These are phyloP conservation scores for Flueggea neowawraea DNA, from an alignment of 441 rosid species.

Conservation along the genomic window DNA sequence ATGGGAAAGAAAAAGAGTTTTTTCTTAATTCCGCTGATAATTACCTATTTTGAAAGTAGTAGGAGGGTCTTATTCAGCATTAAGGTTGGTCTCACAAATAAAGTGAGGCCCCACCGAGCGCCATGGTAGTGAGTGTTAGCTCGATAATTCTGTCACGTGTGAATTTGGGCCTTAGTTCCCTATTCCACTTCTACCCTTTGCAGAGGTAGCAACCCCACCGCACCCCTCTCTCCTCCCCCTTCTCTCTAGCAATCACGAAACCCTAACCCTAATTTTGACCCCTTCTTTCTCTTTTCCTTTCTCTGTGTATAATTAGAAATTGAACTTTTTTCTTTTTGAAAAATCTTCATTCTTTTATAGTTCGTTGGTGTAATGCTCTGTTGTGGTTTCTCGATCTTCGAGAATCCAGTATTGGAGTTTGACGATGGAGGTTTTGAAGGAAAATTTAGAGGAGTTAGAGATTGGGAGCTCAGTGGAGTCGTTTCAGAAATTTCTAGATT, in stretches of 20 bases:
- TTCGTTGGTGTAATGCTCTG: constrained; percentile 49
- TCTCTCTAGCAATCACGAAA: constrained; percentile 15
- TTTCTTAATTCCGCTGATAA: too few species aligned
- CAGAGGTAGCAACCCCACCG: constrained; percentile 12
- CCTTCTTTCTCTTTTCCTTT: constrained; percentile 1
- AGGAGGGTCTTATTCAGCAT: too few species aligned
- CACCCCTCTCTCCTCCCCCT: background rate
- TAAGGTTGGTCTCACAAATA: constrained; percentile 1
- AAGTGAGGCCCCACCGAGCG: background rate
- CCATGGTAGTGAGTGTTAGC: background rate
- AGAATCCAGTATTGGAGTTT: constrained; percentile 28
- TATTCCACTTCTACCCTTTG: constrained; percentile 9
- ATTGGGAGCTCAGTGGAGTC: constrained; percentile 69
- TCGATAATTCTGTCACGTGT: background rate
- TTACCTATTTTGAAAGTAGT: too few species aligned
- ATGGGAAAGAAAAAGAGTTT: too few species aligned
- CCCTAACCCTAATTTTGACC: constrained; percentile 49
- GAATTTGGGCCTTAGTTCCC: constrained; percentile 9
- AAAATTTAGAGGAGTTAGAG: constrained; percentile 50
- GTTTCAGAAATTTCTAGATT: constrained; percentile 51
- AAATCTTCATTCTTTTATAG: constrained; percentile 9
- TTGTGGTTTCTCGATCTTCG: constrained; percentile 31
- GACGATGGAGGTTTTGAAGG: constrained; percentile 65
- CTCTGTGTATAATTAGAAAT: background rate
- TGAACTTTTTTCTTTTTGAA: background rate